A percentile compares a stretch with the other conserved stretches of the same genome.
These are phyloP conservation scores for Podospora sp. DNA, from an alignment of 495 filamentous ascomycete genomes.

Conservation along the genomic window DNA sequence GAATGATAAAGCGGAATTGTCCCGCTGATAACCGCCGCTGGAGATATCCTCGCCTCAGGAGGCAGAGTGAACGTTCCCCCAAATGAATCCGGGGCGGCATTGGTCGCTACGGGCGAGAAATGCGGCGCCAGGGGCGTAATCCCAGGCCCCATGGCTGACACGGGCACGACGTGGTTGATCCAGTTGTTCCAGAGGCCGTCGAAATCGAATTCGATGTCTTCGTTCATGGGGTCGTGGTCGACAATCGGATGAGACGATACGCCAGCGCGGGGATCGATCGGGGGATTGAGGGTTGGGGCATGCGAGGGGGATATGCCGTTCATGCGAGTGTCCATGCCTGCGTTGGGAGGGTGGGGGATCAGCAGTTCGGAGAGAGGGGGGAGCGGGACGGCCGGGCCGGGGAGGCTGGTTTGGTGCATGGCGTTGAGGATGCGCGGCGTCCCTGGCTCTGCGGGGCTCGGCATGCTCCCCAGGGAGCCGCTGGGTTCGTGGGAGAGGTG, in stretches of 20 bases:
- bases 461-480: constrained; percentile 9
- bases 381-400: constrained; percentile 24
- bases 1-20: constrained; percentile 23
- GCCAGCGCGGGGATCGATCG: constrained; percentile 17
- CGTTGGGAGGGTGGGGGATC: constrained; percentile 17
- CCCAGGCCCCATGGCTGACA: constrained; percentile 18
- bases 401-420: constrained; percentile 25
- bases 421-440: constrained; percentile 12
- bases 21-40: constrained; percentile 8
- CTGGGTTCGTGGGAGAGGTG: constrained; percentile 16
- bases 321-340: constrained; percentile 22
- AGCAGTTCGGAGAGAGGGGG: constrained; percentile 26
- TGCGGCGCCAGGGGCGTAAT: constrained; percentile 24
- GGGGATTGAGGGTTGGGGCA: background rate
- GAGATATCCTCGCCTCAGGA: constrained; percentile 17
- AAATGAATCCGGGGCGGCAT: constrained; percentile 27
- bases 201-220: constrained; percentile 57
- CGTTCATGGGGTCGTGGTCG: constrained; percentile 26
- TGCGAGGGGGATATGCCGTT: constrained; percentile 27
- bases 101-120: constrained; percentile 26
- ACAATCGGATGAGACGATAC: constrained; percentile 25
- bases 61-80: constrained; percentile 20
- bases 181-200: constrained; percentile 57
- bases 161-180: constrained; percentile 35
- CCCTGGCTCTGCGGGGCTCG: constrained; percentile 9